A percentile compares a stretch with the other conserved stretches of the same genome.
Conservation (phyloP, 2,329 filamentous ascomycete species). For the Ophiostoma tasmaniense region DNA sequence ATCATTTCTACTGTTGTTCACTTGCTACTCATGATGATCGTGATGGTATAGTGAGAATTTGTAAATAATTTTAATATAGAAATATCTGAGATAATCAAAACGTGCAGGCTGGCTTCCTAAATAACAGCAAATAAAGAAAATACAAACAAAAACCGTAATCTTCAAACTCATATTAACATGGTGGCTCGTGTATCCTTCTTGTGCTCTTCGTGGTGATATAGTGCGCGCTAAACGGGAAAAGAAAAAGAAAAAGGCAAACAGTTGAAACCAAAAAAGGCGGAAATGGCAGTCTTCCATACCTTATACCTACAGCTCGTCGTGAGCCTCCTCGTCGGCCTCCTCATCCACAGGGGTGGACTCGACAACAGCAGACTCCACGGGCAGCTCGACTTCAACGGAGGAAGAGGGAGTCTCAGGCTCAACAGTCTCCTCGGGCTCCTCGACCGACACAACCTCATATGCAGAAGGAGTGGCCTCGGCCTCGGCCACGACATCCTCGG, state of each 20-base stretch:
- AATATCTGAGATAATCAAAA: slow-evolving; percentile 1
- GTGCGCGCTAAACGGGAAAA: not conserved
- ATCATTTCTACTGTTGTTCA: not conserved
- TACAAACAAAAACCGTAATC: not conserved
- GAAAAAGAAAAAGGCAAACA: not conserved
- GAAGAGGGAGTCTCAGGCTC: not conserved
- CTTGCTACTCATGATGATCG: not conserved
- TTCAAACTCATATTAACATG: not conserved
- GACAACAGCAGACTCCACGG: not conserved
- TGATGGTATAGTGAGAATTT: too few relatives aligned
- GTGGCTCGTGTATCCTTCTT: not conserved
- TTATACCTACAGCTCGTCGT: not conserved
- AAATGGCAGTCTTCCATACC: not conserved
- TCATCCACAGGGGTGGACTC: not conserved
- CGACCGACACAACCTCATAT: not conserved
- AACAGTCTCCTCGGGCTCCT: not conserved
- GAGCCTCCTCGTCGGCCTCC: not conserved
- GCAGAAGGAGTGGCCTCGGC: not conserved
- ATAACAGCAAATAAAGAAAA: not conserved
- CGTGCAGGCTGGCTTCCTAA: not conserved
- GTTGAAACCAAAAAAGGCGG: not conserved
- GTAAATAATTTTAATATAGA: not conserved
- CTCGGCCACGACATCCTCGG: not conserved
- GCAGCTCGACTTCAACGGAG: not conserved
- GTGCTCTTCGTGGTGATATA: not conserved